Evolutionary conservation across 1,139 yeast species (phyloP), one percentile per base, ranked within the genome.

Genomic region (Debaryomyces psychrophilus): DNA sequence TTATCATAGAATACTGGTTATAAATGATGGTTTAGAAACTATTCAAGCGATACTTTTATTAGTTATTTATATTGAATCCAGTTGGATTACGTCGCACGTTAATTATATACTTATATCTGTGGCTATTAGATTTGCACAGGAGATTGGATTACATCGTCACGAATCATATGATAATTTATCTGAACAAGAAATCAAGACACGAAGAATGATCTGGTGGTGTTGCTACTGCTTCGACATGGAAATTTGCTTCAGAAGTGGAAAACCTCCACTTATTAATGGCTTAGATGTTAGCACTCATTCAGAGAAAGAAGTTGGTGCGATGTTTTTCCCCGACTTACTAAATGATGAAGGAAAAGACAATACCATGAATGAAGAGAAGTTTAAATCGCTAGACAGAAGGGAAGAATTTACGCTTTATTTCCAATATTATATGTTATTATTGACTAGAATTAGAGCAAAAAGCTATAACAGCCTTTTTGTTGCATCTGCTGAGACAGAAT

Each of bases 61-160:
- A 44, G 63, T 76, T 3, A 51, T 71, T 2, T 79, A 73, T 55
- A 64, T 79, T 8, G 83, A 81, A 42, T 63, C 68, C 2, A 67
- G 72, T 41, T 62, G 75, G 56, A 60, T 76, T 11, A 60, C 69
- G 5, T 71, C 80, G 14, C 77, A 76, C 31, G 63, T 69, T 31
- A 71, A 76, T 31, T 76, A 73, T 54, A 66, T 74, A 29, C 56
- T 84, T 8, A 59, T 74, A 0, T 65, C 84, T 0, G 72, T 79
- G 7, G 85, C 85, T 1, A 73, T 81, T 2, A 67, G 89, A 46
- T 76, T 72, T 52, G 87, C 89, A 0, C 83, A 78, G 52, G 85
- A 81, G 42, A 62, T 85, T 47, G 95, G 95, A 0, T 65, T 87
- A 20, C 87, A 87, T 57, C 65, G 89, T 28, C 65, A 64, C 12